Evolutionary conservation across 768 basidiomycete genomes (phyloP).

Genomic region (Leucocoprinus sp.): DNA sequence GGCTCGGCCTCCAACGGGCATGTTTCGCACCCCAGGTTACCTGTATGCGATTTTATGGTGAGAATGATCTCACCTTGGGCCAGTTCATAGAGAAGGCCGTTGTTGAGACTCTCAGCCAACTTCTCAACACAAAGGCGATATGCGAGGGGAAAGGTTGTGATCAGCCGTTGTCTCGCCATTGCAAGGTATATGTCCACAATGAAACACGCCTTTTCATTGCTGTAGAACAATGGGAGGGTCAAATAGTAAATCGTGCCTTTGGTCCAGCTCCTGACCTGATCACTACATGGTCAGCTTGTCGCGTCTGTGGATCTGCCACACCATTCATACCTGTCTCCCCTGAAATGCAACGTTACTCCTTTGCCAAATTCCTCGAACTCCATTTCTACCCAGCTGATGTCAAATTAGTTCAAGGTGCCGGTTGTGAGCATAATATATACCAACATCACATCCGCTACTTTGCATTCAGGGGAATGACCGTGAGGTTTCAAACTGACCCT

Average conservation of each 20-base stretch:
- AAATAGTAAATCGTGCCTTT: slow-evolving; percentile 52
- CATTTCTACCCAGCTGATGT: slow-evolving; percentile 92
- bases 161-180: slow-evolving; percentile 74
- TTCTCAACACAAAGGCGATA: slow-evolving; percentile 64
- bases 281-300: slow-evolving; percentile 89
- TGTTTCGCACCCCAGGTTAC: slow-evolving; percentile 70
- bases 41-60: slow-evolving; percentile 84
- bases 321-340: slow-evolving; percentile 86
- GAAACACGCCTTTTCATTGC: slow-evolving; percentile 75
- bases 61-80: slow-evolving; percentile 87
- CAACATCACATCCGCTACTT: slow-evolving; percentile 91
- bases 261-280: slow-evolving; percentile 64
- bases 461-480: slow-evolving; percentile 71
- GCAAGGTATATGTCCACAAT: slow-evolving; percentile 87
- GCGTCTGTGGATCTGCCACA: slow-evolving; percentile 67
- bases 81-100: slow-evolving; percentile 85
- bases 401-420: slow-evolving; percentile 76
- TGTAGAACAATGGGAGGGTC: slow-evolving; percentile 83
- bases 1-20: slow-evolving; percentile 57
- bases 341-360: slow-evolving; percentile 90
- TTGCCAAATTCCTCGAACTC: slow-evolving; percentile 92
- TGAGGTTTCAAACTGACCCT: slow-evolving; percentile 82
- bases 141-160: slow-evolving; percentile 84
- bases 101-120: slow-evolving; percentile 56
- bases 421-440: slow-evolving; percentile 92